Evolutionary conservation across 495 filamentous ascomycete species (phyloP).

Genomic region (Hypoxylon lienhwacheense): DNA sequence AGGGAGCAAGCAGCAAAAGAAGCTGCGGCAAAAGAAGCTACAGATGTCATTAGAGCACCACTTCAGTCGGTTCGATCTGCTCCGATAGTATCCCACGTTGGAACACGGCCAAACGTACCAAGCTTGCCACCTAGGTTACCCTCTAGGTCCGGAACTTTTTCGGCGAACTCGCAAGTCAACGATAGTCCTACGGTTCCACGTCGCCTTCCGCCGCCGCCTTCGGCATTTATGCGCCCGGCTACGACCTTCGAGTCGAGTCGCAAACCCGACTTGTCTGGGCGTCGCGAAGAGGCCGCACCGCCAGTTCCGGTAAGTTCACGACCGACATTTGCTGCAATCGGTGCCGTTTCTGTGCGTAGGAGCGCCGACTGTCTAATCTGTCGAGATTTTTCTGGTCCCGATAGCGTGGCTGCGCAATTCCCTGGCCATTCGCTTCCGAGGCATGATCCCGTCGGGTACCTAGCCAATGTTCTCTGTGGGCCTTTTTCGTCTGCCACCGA

Average conservation of each 20-base stretch:
- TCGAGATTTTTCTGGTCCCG: conserved; percentile 82
- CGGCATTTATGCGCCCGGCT: conserved; percentile 33
- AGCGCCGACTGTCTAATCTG: conserved; percentile 68
- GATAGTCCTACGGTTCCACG: conserved; percentile 37
- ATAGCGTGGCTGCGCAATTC: conserved; percentile 75
- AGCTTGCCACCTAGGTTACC: conserved; percentile 48
- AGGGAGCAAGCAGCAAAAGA: conserved; percentile 46
- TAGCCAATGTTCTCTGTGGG: conserved; percentile 73
- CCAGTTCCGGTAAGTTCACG: conserved; percentile 52
- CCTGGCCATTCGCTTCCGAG: conserved; percentile 69
- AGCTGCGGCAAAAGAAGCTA: conserved; percentile 36
- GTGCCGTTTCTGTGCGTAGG: conserved; percentile 41
- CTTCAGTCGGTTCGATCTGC: conserved; percentile 29
- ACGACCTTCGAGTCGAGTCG: conserved; percentile 24
- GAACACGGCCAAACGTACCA: conserved; percentile 42
- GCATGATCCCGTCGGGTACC: conserved; percentile 62
- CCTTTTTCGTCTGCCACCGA: conserved; percentile 83
- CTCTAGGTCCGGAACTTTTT: conserved; percentile 41
- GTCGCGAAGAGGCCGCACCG: conserved; percentile 42
- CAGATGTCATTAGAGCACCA: conserved; percentile 22
- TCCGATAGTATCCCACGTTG: conserved; percentile 16
- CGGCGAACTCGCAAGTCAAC: conserved; percentile 20
- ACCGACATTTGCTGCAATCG: conserved; percentile 47
- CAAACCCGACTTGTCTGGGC: conserved; percentile 7
- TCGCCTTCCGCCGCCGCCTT: conserved; percentile 46